Evolutionary conservation across 192 early-diverging fungal species (phyloP), one percentile per base, ranked within the genome.

Genomic region (Coemansia sp.): DNA sequence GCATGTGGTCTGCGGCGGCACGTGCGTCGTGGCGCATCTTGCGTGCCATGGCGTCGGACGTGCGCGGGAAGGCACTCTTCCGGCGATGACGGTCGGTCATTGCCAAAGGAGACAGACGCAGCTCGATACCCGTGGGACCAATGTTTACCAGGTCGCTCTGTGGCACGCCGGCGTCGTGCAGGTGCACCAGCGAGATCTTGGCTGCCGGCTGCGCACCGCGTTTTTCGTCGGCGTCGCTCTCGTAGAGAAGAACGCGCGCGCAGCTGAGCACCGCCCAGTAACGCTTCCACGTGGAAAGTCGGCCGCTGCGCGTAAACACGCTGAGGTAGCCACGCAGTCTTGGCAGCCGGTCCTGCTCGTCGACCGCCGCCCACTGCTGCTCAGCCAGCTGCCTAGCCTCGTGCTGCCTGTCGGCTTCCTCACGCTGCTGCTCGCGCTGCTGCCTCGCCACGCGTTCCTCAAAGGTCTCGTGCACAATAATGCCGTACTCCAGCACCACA

Each of bases 1-100:
- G 53, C 53, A 54, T 54, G 7, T 34, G 9, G 21, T 54, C 53
- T 13, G 27, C 19, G 22, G 41, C 40, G 44, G 55, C 41, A 9
- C 21, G 19, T 12, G 38, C 38, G 17, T 41, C 6, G 7, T 22
- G 12, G 3, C 38, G 34, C 53, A 22, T 39, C 39, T 54, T 27
- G 19, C 37, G 25, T 2, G 25, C 50, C 13, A 22, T 23, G 8
- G 21, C 42, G n/a, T 1, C 42, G 45, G 53, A 40, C 25, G 47
- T 37, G 54, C 77, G 66, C 27, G 80, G 80, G 47, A 68, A 67
- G 0, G 80, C 70, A 33, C 67, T 71, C 59, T 77, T 73, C 15
- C 80, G 60, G 15, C 80, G 70, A 23, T 81, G 80, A 11, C 75
- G 63, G 51, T 81, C 74, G 30, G 73, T 81, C 80, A 81, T 81